Conservation (phyloP, 75 land plant species). For the Gnetum montanum region DNA sequence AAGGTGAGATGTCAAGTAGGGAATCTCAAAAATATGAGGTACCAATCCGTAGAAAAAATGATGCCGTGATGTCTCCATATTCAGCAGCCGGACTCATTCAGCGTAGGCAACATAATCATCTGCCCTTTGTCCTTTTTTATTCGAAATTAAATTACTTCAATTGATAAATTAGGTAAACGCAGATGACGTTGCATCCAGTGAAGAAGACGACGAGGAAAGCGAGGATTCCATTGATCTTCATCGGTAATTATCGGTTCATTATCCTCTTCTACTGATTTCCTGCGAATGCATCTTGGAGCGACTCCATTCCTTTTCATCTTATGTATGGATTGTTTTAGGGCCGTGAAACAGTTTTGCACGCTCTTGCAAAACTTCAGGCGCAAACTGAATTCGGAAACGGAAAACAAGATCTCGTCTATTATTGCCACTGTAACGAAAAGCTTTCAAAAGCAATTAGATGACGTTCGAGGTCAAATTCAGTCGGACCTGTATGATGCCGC, state of each 20-base stretch:
- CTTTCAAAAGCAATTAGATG: constrained; percentile 22
- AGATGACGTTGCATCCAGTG: too few species aligned
- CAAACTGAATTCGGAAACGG: constrained; percentile 23
- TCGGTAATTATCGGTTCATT: neutral
- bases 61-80: too few species aligned
- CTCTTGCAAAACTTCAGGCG: constrained; percentile 23
- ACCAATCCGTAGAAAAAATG: too few species aligned
- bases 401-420: constrained; percentile 32
- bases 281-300: neutral
- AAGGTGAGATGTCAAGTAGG: too few species aligned
- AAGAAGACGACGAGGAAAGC: constrained; percentile 1
- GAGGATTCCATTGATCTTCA: neutral
- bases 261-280: neutral
- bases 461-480: constrained; percentile 34
- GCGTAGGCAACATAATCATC: too few species aligned
- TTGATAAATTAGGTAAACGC: too few species aligned
- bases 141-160: too few species aligned
- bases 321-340: constrained; percentile 23
- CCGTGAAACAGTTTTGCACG: constrained; percentile 16
- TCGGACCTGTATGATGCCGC: constrained; percentile 33
- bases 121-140: too few species aligned
- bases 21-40: too few species aligned
- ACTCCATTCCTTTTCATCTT: too few species aligned
- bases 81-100: too few species aligned
- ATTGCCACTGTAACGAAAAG: constrained; percentile 19